phyloP scores from a whole-genome alignment of 805 yeast species.

The Teunomyces kruisii region DNA sequence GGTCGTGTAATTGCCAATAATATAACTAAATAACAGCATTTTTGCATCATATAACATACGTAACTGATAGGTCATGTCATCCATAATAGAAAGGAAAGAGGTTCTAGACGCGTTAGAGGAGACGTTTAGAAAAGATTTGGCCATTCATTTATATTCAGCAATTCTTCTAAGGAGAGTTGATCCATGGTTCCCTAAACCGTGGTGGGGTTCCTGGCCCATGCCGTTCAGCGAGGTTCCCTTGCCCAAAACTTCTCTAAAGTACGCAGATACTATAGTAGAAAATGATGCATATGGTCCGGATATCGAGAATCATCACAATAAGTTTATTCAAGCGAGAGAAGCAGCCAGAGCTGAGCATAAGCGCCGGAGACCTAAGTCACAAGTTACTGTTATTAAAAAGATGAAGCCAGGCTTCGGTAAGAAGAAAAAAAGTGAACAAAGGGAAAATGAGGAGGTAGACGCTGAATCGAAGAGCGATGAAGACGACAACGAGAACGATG shows the following conservation, averaged over 20 bases:
- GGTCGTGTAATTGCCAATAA: background rate
- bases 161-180: slow-evolving; percentile 42
- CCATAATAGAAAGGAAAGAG: slow-evolving; percentile 18
- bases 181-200: slow-evolving; percentile 32
- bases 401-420: too few relatives aligned
- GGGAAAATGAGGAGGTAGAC: slow-evolving; percentile 3
- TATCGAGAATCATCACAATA: slow-evolving; percentile 7
- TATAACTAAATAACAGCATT: background rate
- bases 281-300: slow-evolving; percentile 8
- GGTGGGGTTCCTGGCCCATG: slow-evolving; percentile 67
- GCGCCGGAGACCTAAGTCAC: background rate
- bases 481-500: slow-evolving; percentile 8
- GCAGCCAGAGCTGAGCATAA: background rate
- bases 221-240: slow-evolving; percentile 32
- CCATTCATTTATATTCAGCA: slow-evolving; percentile 64
- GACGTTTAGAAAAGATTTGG: slow-evolving; percentile 53
- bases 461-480: slow-evolving; percentile 1
- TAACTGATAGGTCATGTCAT: slow-evolving; percentile 1
- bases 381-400: too few relatives aligned
- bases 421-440: background rate
- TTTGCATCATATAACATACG: background rate
- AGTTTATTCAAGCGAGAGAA: background rate
- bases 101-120: slow-evolving; percentile 42
- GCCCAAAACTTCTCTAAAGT: slow-evolving; percentile 26
- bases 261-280: slow-evolving; percentile 18